Conservation (phyloP, 192 early-diverging fungal genomes). For the Entomortierella lignicola region DNA sequence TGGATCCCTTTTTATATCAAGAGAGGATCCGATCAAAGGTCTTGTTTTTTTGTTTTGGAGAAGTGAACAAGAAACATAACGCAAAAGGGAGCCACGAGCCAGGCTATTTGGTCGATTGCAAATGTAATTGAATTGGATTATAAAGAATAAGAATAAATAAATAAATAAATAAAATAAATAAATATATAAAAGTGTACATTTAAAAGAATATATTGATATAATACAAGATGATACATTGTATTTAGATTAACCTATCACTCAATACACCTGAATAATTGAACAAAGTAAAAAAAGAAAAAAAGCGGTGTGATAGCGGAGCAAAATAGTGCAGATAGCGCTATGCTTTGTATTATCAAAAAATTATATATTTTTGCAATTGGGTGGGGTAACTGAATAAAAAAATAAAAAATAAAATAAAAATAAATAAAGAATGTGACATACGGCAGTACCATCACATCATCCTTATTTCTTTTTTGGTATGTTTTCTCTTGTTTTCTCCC, state of each 20-base stretch:
- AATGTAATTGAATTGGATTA: too few species aligned
- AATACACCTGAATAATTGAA: constrained; percentile 6
- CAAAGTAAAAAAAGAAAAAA: neutral
- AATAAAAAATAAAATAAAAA: too few species aligned
- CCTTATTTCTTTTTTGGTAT: neutral
- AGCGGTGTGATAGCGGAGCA: constrained; percentile 11
- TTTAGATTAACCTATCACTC: neutral
- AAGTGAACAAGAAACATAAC: neutral
- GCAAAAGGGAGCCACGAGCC: constrained; percentile 1
- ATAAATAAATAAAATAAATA: too few species aligned
- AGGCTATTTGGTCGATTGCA: too few species aligned
- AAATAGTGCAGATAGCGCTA: constrained; percentile 3
- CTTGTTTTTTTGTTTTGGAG: neutral
- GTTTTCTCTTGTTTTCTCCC: constrained; percentile 12
- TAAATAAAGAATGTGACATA: neutral
- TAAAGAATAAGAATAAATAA: too few species aligned
- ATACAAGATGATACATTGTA: too few species aligned
- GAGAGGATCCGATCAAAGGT: neutral
- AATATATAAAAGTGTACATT: too few species aligned
- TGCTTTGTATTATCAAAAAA: neutral
- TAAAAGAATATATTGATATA: too few species aligned
- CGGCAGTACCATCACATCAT: constrained; percentile 17
- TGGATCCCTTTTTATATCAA: constrained; percentile 21
- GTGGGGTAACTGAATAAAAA: neutral
- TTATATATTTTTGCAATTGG: too few species aligned